Percentiles rank a stretch among this genome's conserved stretches.
Conservation (phyloP, 1,284 basidiomycete species). For the Volvariella volvacea region DNA sequence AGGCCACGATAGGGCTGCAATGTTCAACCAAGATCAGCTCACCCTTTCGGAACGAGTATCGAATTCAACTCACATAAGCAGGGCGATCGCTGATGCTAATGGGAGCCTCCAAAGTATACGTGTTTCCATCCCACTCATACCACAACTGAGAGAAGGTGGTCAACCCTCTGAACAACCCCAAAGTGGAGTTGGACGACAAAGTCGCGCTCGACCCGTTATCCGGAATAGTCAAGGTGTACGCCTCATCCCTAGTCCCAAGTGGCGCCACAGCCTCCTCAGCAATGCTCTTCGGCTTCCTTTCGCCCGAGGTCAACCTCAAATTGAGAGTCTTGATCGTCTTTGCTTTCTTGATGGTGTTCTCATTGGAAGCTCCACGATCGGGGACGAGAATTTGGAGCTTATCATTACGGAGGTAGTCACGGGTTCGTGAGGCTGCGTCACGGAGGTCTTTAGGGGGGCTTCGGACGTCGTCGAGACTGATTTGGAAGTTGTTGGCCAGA, state of each 20-base stretch:
- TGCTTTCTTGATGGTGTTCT: conserved; percentile 22
- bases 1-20: conserved; percentile 71
- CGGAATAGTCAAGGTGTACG: conserved; percentile 61
- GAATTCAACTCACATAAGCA: conserved; percentile 45
- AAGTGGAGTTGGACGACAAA: conserved; percentile 62
- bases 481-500: conserved; percentile 42
- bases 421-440: conserved; percentile 41
- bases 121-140: conserved; percentile 44
- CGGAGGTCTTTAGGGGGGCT: conserved; percentile 41
- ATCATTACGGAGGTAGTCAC: conserved; percentile 34
- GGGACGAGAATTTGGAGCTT: conserved; percentile 42
- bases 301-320: conserved; percentile 25
- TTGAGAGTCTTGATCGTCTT: conserved; percentile 37
- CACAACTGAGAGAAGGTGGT: conserved; percentile 80
- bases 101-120: conserved; percentile 57
- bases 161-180: conserved; percentile 77
- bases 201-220: conserved; percentile 50
- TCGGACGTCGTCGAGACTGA: conserved; percentile 30
- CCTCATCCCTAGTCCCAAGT: conserved; percentile 54
- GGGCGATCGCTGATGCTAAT: conserved; percentile 48
- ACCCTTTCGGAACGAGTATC: too few species aligned
- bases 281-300: conserved; percentile 52
- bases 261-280: conserved; percentile 48
- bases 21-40: conserved; percentile 6
- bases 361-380: conserved; percentile 37